phyloP scores from a whole-genome alignment of 2,329 filamentous ascomycete genomes.

The Lasiodiplodia citricola region DNA sequence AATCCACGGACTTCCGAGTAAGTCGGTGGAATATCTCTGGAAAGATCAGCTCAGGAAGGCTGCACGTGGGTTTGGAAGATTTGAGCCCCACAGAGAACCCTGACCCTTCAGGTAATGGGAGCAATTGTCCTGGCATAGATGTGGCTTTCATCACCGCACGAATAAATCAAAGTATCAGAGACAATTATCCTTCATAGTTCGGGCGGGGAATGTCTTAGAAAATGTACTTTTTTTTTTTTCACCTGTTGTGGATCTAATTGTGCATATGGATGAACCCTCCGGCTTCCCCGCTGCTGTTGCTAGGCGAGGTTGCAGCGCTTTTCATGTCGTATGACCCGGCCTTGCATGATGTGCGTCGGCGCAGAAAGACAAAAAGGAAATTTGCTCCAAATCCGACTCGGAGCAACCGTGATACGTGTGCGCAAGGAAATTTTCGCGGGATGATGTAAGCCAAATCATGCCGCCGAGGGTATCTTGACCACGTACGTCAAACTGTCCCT shows the following conservation, averaged over 20 bases:
- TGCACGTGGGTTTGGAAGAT: no score
- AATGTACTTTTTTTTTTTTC: no score
- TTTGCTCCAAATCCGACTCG: neutral
- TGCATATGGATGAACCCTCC: neutral
- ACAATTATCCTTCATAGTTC: no score
- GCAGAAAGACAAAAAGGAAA: neutral
- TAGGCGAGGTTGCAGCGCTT: neutral
- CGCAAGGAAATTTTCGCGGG: neutral
- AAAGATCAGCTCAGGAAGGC: no score
- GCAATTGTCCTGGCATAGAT: no score
- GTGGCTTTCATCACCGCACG: no score
- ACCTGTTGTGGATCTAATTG: neutral
- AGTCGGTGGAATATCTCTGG: no score
- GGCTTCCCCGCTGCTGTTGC: neutral
- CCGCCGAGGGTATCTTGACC: conserved; percentile 6
- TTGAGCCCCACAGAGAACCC: no score
- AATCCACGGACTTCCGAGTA: no score
- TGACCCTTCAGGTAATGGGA: no score
- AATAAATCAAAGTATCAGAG: no score
- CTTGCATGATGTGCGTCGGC: neutral
- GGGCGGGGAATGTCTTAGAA: no score
- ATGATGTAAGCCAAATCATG: neutral
- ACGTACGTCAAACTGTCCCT: neutral
- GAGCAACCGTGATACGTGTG: neutral
- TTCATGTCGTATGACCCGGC: neutral